These are phyloP conservation scores for Theileria luwenshuni DNA, from an alignment of 169 alveolate species.

Conservation along the genomic window DNA sequence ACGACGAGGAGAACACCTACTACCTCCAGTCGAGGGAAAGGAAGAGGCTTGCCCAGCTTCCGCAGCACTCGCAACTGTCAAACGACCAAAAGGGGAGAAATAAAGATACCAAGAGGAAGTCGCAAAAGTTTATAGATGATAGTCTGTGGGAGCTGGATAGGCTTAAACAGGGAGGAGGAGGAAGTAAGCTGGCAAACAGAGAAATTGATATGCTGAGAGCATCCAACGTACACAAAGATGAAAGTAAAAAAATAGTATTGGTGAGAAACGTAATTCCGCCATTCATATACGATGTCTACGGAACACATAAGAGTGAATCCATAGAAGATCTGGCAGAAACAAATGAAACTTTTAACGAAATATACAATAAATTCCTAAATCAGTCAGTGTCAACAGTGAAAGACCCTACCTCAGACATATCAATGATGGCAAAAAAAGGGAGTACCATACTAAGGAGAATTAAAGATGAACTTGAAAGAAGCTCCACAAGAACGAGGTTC, in stretches of 20 bases:
- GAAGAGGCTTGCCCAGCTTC: slow-evolving; percentile 65
- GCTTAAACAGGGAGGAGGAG: slow-evolving; percentile 92
- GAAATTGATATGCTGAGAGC: slow-evolving; percentile 77
- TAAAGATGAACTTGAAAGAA: slow-evolving; percentile 90
- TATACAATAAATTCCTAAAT: slow-evolving; percentile 73
- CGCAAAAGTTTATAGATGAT: slow-evolving; percentile 90
- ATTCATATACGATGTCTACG: slow-evolving; percentile 83
- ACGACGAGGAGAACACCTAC: slow-evolving; percentile 55
- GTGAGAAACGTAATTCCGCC: slow-evolving; percentile 91
- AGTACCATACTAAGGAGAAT: slow-evolving; percentile 86
- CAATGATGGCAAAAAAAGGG: slow-evolving; percentile 95
- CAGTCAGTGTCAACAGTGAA: slow-evolving; percentile 86
- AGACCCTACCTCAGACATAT: slow-evolving; percentile 97
- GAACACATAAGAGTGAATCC: neutral
- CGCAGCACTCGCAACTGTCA: slow-evolving; percentile 20
- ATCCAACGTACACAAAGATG: slow-evolving; percentile 88
- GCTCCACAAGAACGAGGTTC: slow-evolving; percentile 89
- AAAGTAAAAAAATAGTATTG: slow-evolving; percentile 88
- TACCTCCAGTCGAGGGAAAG: slow-evolving; percentile 58
- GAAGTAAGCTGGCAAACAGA: slow-evolving; percentile 73
- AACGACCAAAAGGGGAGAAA: neutral
- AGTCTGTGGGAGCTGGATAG: slow-evolving; percentile 96
- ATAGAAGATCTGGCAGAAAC: slow-evolving; percentile 40
- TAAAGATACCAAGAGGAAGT: slow-evolving; percentile 8
- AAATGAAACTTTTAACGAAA: slow-evolving; percentile 82